Conservation (phyloP, 1,284 basidiomycete species). For the Tilletia indica region DNA sequence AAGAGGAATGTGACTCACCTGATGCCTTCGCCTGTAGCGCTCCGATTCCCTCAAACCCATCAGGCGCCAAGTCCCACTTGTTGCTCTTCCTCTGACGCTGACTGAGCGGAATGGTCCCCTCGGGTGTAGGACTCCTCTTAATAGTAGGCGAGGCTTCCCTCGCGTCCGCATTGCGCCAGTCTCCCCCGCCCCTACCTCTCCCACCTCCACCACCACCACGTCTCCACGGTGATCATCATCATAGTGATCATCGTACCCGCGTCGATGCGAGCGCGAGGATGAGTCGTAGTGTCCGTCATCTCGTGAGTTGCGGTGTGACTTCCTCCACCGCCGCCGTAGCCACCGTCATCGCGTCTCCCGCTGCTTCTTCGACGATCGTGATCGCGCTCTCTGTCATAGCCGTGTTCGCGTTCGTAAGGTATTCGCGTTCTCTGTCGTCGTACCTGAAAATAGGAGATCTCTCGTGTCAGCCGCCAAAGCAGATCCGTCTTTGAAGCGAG, state of each 20-base stretch:
- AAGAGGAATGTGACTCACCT: conserved; percentile 61
- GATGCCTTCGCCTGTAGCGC: conserved; percentile 96
- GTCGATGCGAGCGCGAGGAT: conserved; percentile 22
- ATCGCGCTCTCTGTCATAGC: conserved; percentile 47
- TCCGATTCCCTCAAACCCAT: conserved; percentile 89
- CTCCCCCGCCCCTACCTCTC: conserved; percentile 32
- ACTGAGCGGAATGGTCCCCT: conserved; percentile 75
- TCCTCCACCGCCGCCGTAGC: conserved; percentile 25
- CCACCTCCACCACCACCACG: conserved; percentile 50
- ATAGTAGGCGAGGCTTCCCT: conserved; percentile 67
- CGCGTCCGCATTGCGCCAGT: conserved; percentile 52
- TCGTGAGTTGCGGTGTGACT: conserved; percentile 22
- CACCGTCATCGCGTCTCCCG: conserved; percentile 37
- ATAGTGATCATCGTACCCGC: not conserved
- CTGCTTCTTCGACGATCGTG: conserved; percentile 33
- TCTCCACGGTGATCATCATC: conserved; percentile 49
- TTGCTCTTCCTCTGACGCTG: conserved; percentile 82
- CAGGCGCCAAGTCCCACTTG: conserved; percentile 92
- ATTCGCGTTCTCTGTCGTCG: conserved; percentile 52
- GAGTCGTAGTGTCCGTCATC: conserved; percentile 31
- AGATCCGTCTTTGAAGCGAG: not conserved
- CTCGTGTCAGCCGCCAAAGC: not conserved
- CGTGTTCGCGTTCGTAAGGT: conserved; percentile 35
- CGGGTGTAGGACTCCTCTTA: conserved; percentile 83
- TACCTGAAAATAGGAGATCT: conserved; percentile 36